Evolutionary conservation across 495 filamentous ascomycete genomes (phyloP).

Genomic region (Chaetomium fimeti): DNA sequence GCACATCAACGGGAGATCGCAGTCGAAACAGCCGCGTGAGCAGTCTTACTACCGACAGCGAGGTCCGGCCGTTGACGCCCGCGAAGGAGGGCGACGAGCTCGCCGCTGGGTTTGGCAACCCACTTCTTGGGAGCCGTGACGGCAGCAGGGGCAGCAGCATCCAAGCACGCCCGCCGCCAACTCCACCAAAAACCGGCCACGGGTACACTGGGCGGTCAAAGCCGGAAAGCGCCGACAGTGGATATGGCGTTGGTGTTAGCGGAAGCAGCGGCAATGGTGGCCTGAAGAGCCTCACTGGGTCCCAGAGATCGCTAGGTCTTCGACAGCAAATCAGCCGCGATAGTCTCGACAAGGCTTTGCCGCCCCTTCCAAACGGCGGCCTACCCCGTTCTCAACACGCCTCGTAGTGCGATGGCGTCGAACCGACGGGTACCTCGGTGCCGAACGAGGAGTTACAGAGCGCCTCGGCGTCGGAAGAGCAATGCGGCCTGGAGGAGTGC

Average conservation of each 20-base stretch:
- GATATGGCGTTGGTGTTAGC: constrained; percentile 33
- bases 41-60: constrained; percentile 42
- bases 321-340: constrained; percentile 40
- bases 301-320: constrained; percentile 31
- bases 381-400: constrained; percentile 14
- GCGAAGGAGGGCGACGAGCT: constrained; percentile 41
- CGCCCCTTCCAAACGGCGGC: constrained; percentile 47
- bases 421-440: constrained; percentile 21
- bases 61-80: constrained; percentile 44
- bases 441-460: constrained; percentile 23
- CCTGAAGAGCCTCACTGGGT: constrained; percentile 30
- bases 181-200: constrained; percentile 45
- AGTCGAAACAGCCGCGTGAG: constrained; percentile 45
- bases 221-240: constrained; percentile 41
- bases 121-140: constrained; percentile 38
- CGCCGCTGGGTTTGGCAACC: constrained; percentile 46
- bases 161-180: constrained; percentile 38
- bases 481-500: constrained; percentile 19
- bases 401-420: constrained; percentile 27
- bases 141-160: constrained; percentile 37
- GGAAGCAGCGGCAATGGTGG: constrained; percentile 22
- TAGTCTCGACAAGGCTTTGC: constrained; percentile 56
- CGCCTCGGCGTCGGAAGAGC: neutral
- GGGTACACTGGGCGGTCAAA: constrained; percentile 35
- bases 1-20: constrained; percentile 61